Conservation (phyloP, 805 yeast genomes). For the Myxozyma sirexii region DNA sequence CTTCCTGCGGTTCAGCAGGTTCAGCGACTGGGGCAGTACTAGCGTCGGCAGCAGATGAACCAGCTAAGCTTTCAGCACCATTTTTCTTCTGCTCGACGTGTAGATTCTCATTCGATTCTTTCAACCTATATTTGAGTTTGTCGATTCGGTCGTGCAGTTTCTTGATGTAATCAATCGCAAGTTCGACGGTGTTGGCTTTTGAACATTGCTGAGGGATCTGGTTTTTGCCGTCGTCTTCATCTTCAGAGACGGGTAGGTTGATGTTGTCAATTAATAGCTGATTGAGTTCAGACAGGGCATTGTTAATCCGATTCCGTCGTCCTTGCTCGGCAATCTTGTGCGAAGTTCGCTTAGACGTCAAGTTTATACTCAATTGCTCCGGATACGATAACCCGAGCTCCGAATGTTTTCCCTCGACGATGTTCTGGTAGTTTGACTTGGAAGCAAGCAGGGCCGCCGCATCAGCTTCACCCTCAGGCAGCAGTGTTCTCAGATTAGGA, state of each 20-base stretch:
- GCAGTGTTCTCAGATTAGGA: conserved; percentile 29
- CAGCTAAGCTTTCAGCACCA: conserved; percentile 2
- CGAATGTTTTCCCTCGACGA: conserved; percentile 48
- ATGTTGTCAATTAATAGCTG: conserved; percentile 57
- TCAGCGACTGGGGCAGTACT: background rate
- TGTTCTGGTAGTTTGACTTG: conserved; percentile 49
- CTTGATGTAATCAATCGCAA: conserved; percentile 73
- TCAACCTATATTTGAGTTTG: conserved; percentile 26
- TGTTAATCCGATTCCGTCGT: conserved; percentile 87
- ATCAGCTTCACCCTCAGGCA: conserved; percentile 29
- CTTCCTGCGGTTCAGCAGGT: background rate
- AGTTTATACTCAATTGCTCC: conserved; percentile 44
- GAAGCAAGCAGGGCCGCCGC: conserved; percentile 41
- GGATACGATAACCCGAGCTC: conserved; percentile 49
- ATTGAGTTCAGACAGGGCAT: conserved; percentile 77
- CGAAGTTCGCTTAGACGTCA: conserved; percentile 59
- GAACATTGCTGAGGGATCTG: conserved; percentile 45
- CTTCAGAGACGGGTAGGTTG: conserved; percentile 24
- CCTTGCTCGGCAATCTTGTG: conserved; percentile 98
- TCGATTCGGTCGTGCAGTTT: conserved; percentile 48
- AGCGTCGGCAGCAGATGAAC: conserved; percentile 5
- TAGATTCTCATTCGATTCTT: conserved; percentile 5
- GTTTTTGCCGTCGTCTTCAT: conserved; percentile 50
- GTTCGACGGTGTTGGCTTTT: conserved; percentile 93
- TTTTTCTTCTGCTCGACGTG: conserved; percentile 7